Evolutionary conservation across 805 yeast genomes (phyloP).

Genomic region (Barnettozyma populi): DNA sequence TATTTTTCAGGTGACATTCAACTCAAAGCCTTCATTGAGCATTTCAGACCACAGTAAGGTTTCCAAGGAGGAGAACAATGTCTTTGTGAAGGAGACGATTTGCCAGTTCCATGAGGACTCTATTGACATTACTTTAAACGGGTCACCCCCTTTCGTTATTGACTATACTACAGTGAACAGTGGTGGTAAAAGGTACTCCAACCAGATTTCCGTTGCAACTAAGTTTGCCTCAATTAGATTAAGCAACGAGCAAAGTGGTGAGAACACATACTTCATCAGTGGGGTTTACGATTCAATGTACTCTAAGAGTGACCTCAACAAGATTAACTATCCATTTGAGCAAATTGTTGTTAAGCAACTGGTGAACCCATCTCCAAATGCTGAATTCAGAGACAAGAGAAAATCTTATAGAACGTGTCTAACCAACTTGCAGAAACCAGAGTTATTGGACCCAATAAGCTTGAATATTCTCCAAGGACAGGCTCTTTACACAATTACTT

Average conservation of each 20-base stretch:
- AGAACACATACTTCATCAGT: slow-evolving; percentile 52
- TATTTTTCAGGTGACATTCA: slow-evolving; percentile 36
- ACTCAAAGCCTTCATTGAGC: slow-evolving; percentile 40
- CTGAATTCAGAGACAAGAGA: slow-evolving; percentile 42
- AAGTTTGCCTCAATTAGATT: slow-evolving; percentile 43
- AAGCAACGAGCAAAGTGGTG: slow-evolving; percentile 47
- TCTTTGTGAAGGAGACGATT: slow-evolving; percentile 33
- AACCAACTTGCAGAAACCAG: slow-evolving; percentile 30
- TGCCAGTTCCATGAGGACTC: slow-evolving; percentile 46
- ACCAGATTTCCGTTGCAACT: slow-evolving; percentile 44
- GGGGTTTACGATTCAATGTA: slow-evolving; percentile 66
- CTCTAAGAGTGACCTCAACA: slow-evolving; percentile 32
- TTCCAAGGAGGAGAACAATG: slow-evolving; percentile 17
- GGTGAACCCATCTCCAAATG: slow-evolving; percentile 60
- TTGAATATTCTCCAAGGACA: slow-evolving; percentile 50
- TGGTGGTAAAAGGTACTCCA: slow-evolving; percentile 37
- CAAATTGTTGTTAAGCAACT: slow-evolving; percentile 41
- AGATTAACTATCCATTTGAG: slow-evolving; percentile 25
- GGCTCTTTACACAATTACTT: slow-evolving; percentile 55
- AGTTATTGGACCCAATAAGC: slow-evolving; percentile 44
- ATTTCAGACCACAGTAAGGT: slow-evolving; percentile 31
- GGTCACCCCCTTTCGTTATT: slow-evolving; percentile 63
- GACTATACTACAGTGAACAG: slow-evolving; percentile 61
- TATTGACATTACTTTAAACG: slow-evolving; percentile 46
- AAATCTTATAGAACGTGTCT: slow-evolving; percentile 47